Conservation (phyloP, 2,329 filamentous ascomycete genomes). For the Escovopsis weberi region DNA sequence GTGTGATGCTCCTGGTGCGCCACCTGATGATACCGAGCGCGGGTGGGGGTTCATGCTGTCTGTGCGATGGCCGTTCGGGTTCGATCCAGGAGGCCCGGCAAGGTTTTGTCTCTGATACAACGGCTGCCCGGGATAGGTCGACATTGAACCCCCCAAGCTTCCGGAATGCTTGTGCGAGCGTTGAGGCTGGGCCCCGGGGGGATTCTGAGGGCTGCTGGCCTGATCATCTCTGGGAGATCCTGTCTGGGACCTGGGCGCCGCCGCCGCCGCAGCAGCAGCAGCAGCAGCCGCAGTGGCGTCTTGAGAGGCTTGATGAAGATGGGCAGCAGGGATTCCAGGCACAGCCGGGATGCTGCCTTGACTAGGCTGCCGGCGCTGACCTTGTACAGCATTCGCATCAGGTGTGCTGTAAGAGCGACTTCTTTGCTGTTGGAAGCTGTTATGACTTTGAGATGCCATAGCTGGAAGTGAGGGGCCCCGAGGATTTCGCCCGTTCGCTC, state of each 20-base stretch:
- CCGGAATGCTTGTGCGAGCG: slow-evolving; percentile 35
- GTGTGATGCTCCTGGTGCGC: slow-evolving; percentile 20
- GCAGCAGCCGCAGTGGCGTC: slow-evolving; percentile 36
- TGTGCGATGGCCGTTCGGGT: slow-evolving; percentile 20
- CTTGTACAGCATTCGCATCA: slow-evolving; percentile 61
- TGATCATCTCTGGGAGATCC: slow-evolving; percentile 62
- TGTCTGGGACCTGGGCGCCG: slow-evolving; percentile 56
- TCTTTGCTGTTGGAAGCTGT: slow-evolving; percentile 50
- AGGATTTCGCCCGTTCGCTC: slow-evolving; percentile 46
- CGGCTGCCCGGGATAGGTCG: slow-evolving; percentile 42
- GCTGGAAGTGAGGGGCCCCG: slow-evolving; percentile 70
- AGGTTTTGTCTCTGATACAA: slow-evolving; percentile 34
- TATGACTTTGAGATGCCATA: slow-evolving; percentile 44
- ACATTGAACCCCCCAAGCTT: slow-evolving; percentile 37
- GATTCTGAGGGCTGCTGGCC: slow-evolving; percentile 48
- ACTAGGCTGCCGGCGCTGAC: slow-evolving; percentile 41
- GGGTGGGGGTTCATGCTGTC: slow-evolving; percentile 24
- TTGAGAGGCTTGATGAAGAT: slow-evolving; percentile 47
- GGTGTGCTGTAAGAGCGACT: slow-evolving; percentile 90
- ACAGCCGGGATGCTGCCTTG: slow-evolving; percentile 50
- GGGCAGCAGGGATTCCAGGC: slow-evolving; percentile 55
- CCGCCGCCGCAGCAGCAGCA: too few relatives aligned
- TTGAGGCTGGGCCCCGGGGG: slow-evolving; percentile 49
- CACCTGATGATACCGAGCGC: slow-evolving; percentile 32
- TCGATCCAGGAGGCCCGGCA: slow-evolving; percentile 19